A percentile compares a stretch with the other conserved stretches of the same genome.
These are phyloP conservation scores for Pythium utonaiense DNA, from an alignment of 352 stramenopile genomes.

Conservation along the genomic window DNA sequence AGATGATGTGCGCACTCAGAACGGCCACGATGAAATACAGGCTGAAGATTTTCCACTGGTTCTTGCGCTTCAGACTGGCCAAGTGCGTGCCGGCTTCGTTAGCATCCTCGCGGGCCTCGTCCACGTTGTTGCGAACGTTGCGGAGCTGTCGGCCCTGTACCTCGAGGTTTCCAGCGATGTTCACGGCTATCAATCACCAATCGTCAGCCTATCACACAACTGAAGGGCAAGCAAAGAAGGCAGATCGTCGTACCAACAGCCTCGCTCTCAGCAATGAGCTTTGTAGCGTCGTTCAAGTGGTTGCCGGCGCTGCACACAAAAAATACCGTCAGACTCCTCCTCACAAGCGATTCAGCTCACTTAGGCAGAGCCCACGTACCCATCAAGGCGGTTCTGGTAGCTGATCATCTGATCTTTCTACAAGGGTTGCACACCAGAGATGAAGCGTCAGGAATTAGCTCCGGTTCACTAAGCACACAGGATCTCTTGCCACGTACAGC, in stretches of 20 bases:
- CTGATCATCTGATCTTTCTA: conserved; percentile 68
- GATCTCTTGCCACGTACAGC: conserved; percentile 21
- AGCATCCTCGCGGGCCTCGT: conserved; percentile 69
- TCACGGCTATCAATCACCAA: conserved; percentile 30
- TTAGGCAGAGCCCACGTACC: conserved; percentile 16
- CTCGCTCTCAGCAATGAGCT: conserved; percentile 65
- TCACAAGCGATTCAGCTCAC: too few relatives aligned
- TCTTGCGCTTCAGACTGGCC: conserved; percentile 81
- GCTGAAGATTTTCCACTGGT: conserved; percentile 64
- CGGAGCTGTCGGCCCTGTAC: conserved; percentile 70
- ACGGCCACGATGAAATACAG: conserved; percentile 81
- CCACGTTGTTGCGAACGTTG: conserved; percentile 72
- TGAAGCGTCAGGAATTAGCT: not conserved
- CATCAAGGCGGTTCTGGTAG: conserved; percentile 71
- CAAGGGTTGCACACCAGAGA: not conserved
- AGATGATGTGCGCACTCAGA: conserved; percentile 69
- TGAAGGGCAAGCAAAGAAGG: too few relatives aligned
- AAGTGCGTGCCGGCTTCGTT: conserved; percentile 64
- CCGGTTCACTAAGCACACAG: not conserved
- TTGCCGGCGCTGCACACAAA: conserved; percentile 50
- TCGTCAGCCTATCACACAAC: not conserved
- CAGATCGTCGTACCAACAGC: conserved; percentile 35
- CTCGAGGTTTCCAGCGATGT: conserved; percentile 66
- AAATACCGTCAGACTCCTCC: not conserved
- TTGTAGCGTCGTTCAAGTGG: conserved; percentile 64